Evolutionary conservation across 192 early-diverging fungal genomes (phyloP), one percentile per base, ranked within the genome.

Genomic region (Allomyces javanicus): DNA sequence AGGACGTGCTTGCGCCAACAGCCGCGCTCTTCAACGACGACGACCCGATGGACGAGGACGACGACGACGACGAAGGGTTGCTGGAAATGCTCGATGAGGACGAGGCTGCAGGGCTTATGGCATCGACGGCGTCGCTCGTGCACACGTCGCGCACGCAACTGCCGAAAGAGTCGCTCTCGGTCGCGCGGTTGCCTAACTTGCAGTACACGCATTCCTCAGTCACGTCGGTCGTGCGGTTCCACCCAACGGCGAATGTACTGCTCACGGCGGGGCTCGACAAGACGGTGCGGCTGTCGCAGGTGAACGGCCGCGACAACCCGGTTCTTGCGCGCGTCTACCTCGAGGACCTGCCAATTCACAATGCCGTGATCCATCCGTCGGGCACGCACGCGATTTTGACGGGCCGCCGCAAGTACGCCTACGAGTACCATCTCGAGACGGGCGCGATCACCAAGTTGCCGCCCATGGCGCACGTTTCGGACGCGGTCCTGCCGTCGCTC

Each of bases 271-370:
- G 94, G 9, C 78, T 88, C 24, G 94, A 97, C 73, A 85, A 83
- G 68, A 94, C 93, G 19, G 67, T 97, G 67, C 79, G 89, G 10
- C 70, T 97, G 55, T 96, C 96, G 62, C 75, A 91, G 63, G 81
- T 95, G 9, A 94, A 98, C 64, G 94, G 94, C 23, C 92, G 91
- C 73, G 71, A 87, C 43, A 98, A 98, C 74, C 89, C 85, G 61
- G 88, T 93, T 74, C 82, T 98, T 64, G 91, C 94, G 76, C 87
- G 85, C 11, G 74, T 96, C n/a, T 80, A 80, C 66, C 82, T 94
- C 70, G 87, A 90, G 69, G 94, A 96, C 74, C 70, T 96, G 70
- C 90, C 91, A 5, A 89, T 96, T 50, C 76, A 80, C 70, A 71
- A 72, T 23, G 90, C 93, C 1, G 72, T 75, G 61, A 96, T 98